Conservation (phyloP, 2,329 filamentous ascomycete genomes). For the Pleoardoris graminearum region DNA sequence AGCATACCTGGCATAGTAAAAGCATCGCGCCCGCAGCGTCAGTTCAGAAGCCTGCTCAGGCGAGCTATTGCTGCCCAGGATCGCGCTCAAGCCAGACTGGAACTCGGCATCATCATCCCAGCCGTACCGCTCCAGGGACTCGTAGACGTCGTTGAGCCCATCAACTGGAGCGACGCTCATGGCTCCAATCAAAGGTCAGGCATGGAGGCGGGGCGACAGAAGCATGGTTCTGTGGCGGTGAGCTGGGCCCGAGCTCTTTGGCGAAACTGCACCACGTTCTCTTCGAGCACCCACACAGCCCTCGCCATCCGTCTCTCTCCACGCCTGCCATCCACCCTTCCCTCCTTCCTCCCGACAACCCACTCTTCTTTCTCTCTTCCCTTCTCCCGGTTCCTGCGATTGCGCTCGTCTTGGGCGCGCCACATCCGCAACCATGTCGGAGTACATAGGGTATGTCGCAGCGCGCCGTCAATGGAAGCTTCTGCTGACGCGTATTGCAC, state of each 20-base stretch:
- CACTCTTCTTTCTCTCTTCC: conserved; percentile 25
- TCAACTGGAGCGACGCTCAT: conserved; percentile 33
- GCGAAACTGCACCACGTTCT: conserved; percentile 16
- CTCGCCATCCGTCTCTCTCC: conserved; percentile 10
- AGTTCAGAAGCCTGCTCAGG: conserved; percentile 60
- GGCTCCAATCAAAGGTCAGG: conserved; percentile 8
- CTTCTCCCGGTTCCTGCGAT: conserved; percentile 21
- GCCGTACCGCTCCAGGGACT: conserved; percentile 66
- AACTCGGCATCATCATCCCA: conserved; percentile 72
- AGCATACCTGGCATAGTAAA: conserved; percentile 62
- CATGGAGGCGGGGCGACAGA: conserved; percentile 15
- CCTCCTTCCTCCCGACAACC: conserved; percentile 14
- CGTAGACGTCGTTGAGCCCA: conserved; percentile 52
- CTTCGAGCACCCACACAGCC: conserved; percentile 14
- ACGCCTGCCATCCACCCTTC: conserved; percentile 12
- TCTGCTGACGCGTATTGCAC: conserved; percentile 40
- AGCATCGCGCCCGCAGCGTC: conserved; percentile 68
- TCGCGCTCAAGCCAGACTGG: conserved; percentile 67
- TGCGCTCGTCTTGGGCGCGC: conserved; percentile 27
- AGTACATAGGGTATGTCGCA: conserved; percentile 62
- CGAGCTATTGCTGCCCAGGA: conserved; percentile 62
- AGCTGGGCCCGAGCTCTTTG: conserved; percentile 14
- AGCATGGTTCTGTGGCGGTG: not conserved
- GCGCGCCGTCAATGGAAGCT: conserved; percentile 42
- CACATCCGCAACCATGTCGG: conserved; percentile 53